A percentile compares a stretch with the other conserved stretches of the same genome.
Evolutionary conservation across 352 stramenopile species (phyloP).

Genomic region (Phytopythium vexans): DNA sequence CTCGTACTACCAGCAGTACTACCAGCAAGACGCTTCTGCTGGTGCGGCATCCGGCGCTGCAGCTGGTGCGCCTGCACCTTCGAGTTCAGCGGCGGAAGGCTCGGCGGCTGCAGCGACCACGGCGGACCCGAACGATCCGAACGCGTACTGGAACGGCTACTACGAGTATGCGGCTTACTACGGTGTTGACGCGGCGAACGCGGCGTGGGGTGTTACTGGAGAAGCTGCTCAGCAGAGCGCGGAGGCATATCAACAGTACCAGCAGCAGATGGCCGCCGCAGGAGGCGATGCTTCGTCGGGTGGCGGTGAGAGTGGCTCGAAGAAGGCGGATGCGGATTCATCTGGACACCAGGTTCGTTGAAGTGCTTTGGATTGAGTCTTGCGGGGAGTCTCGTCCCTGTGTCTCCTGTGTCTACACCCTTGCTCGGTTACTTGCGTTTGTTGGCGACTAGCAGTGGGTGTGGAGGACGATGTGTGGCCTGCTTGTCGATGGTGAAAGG

Average conservation of each 20-base stretch:
- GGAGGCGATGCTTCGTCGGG: conserved; percentile 10
- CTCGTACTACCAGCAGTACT: conserved; percentile 83
- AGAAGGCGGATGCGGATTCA: conserved; percentile 11
- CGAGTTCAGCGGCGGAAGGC: conserved; percentile 12
- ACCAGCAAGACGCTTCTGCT: conserved; percentile 37
- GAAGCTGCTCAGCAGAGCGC: conserved; percentile 65
- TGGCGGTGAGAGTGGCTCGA: conserved; percentile 9
- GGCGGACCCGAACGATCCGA: conserved; percentile 81
- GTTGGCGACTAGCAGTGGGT: background rate
- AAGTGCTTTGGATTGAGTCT: conserved; percentile 21
- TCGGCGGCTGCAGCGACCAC: conserved; percentile 20
- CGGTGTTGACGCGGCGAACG: conserved; percentile 79
- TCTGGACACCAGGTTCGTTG: conserved; percentile 61
- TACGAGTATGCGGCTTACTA: conserved; percentile 90
- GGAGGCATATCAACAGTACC: conserved; percentile 71
- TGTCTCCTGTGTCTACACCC: background rate
- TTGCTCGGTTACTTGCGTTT: conserved; percentile 4
- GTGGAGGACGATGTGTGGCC: conserved; percentile 9
- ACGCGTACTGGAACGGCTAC: conserved; percentile 88
- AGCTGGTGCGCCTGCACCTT: conserved; percentile 2
- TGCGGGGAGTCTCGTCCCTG: conserved; percentile 16
- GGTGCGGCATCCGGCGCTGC: conserved; percentile 10
- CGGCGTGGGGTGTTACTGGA: conserved; percentile 80
- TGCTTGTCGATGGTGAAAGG: conserved; percentile 28
- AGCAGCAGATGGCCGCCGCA: conserved; percentile 42